These are phyloP conservation scores for Fusarium bulbicola DNA, from an alignment of 2,329 filamentous ascomycete genomes.

Conservation along the genomic window DNA sequence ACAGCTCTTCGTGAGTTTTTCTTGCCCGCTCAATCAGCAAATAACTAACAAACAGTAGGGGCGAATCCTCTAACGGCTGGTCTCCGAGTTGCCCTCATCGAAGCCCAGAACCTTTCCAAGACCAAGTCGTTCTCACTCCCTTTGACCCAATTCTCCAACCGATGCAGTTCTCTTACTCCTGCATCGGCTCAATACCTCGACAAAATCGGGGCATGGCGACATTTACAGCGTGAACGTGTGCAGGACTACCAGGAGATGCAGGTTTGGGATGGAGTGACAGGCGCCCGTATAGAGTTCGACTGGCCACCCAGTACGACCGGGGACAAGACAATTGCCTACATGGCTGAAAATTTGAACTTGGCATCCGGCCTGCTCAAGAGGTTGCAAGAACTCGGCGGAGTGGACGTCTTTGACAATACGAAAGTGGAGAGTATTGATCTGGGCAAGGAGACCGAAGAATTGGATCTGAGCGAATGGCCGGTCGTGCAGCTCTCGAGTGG, in stretches of 20 bases:
- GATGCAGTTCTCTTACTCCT: slow-evolving; percentile 94
- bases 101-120: slow-evolving; percentile 84
- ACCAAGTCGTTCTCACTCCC: slow-evolving; percentile 73
- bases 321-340: slow-evolving; percentile 83
- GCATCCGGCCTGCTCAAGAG: slow-evolving; percentile 79
- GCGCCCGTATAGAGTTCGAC: slow-evolving; percentile 88
- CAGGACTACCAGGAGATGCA: slow-evolving; percentile 97
- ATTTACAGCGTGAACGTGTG: slow-evolving; percentile 76
- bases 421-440: slow-evolving; percentile 83
- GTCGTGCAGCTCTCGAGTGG: slow-evolving; percentile 77
- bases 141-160: slow-evolving; percentile 82
- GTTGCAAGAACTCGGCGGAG: slow-evolving; percentile 73
- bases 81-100: slow-evolving; percentile 87
- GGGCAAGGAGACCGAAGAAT: slow-evolving; percentile 72
- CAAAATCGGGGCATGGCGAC: slow-evolving; percentile 84
- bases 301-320: slow-evolving; percentile 62
- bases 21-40: neutral
- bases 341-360: slow-evolving; percentile 94
- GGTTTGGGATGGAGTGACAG: slow-evolving; percentile 95
- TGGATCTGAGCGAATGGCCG: slow-evolving; percentile 89
- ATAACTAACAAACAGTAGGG: slow-evolving; percentile 57
- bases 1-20: slow-evolving; percentile 72
- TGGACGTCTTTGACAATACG: slow-evolving; percentile 78
- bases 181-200: slow-evolving; percentile 85
- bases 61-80: slow-evolving; percentile 78